These are phyloP conservation scores for Pythium apleroticum DNA, from an alignment of 352 stramenopile genomes.

Conservation along the genomic window DNA sequence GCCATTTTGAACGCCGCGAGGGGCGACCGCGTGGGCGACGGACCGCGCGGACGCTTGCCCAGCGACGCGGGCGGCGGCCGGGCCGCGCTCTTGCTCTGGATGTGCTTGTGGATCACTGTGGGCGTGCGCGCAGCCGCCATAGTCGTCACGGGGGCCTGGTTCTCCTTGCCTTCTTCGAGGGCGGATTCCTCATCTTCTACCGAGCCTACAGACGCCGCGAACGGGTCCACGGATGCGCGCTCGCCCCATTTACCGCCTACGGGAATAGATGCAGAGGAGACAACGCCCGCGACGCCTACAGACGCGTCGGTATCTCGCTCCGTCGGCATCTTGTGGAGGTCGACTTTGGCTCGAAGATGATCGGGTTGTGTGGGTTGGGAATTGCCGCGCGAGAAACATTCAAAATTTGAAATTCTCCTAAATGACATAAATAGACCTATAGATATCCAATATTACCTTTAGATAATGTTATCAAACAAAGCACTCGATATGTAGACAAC, in stretches of 20 bases:
- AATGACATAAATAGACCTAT: not conserved
- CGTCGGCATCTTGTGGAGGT: constrained; percentile 5
- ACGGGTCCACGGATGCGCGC: constrained; percentile 20
- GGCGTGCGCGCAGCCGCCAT: not conserved
- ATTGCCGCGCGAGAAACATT: not conserved
- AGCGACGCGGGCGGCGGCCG: constrained; percentile 10
- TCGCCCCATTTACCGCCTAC: constrained; percentile 7
- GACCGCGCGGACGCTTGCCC: constrained; percentile 20
- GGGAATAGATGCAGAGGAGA: no score
- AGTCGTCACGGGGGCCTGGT: not conserved
- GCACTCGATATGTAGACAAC: no score
- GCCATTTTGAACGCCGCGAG: constrained; percentile 4
- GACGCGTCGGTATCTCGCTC: constrained; percentile 3
- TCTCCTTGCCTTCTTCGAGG: not conserved
- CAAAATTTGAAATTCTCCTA: not conserved
- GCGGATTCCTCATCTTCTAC: constrained; percentile 1
- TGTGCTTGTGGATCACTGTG: not conserved
- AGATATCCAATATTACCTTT: not conserved
- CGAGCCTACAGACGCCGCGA: not conserved
- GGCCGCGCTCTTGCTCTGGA: not conserved
- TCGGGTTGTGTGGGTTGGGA: not conserved
- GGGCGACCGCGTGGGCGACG: constrained; percentile 12
- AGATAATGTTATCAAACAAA: not conserved
- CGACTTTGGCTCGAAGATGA: not conserved
- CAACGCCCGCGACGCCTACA: not conserved